Percentiles rank a stretch among this genome's conserved stretches.
phyloP scores from a whole-genome alignment of 2,329 filamentous ascomycete species.

The Sporothrix luriei region DNA sequence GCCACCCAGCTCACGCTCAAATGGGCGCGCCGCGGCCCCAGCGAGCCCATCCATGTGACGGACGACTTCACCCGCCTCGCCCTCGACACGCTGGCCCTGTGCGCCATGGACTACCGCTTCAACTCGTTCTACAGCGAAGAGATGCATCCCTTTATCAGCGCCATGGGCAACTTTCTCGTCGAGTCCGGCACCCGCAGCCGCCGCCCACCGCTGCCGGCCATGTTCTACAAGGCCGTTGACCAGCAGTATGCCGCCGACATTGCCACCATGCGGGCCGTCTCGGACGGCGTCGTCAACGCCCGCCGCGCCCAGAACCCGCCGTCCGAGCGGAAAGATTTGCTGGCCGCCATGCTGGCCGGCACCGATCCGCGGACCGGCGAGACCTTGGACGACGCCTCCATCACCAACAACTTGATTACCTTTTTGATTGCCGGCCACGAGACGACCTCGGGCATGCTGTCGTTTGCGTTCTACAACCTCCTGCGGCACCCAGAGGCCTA shows the following conservation, averaged over 20 bases:
- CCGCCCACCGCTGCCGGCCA: slow-evolving; percentile 19
- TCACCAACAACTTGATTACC: slow-evolving; percentile 22
- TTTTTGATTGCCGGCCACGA: slow-evolving; percentile 50
- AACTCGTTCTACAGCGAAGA: slow-evolving; percentile 65
- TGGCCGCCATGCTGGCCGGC: slow-evolving; percentile 70
- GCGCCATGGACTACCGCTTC: slow-evolving; percentile 61
- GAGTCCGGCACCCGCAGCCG: slow-evolving; percentile 38
- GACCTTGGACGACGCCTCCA: slow-evolving; percentile 60
- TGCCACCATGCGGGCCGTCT: slow-evolving; percentile 30
- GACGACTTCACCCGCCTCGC: slow-evolving; percentile 67
- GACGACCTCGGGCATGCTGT: slow-evolving; percentile 57
- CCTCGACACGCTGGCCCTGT: slow-evolving; percentile 64
- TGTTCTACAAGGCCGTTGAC: slow-evolving; percentile 23
- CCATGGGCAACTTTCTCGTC: slow-evolving; percentile 59
- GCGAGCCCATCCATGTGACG: slow-evolving; percentile 58
- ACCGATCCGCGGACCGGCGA: slow-evolving; percentile 68
- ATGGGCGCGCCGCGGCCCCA: slow-evolving; percentile 65
- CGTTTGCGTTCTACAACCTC: slow-evolving; percentile 55
- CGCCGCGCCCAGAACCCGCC: slow-evolving; percentile 42
- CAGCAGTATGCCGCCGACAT: slow-evolving; percentile 30
- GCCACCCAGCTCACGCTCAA: slow-evolving; percentile 67
- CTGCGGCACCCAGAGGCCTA: slow-evolving; percentile 53
- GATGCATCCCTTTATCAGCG: slow-evolving; percentile 68
- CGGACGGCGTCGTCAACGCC: slow-evolving; percentile 28
- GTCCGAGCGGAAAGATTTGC: slow-evolving; percentile 61